These are phyloP conservation scores for Hagleromyces aurorensis DNA, from an alignment of 805 yeast genomes.

Conservation along the genomic window DNA sequence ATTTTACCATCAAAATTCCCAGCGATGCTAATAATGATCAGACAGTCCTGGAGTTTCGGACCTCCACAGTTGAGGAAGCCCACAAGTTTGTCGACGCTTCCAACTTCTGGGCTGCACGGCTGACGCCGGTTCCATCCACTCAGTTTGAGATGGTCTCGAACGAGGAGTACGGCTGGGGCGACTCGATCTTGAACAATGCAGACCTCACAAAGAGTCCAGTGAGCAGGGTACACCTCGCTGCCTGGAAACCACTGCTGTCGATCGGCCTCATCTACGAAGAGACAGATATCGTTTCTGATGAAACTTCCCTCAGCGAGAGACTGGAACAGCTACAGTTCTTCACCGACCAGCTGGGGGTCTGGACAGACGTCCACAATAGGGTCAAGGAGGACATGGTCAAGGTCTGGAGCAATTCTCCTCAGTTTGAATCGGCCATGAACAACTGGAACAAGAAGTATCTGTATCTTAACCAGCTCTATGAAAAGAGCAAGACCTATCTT, in stretches of 20 bases:
- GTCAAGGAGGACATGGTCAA: conserved; percentile 32
- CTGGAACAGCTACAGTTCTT: conserved; percentile 31
- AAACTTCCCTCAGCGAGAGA: conserved; percentile 5
- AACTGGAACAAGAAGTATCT: conserved; percentile 38
- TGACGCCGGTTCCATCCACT: conserved; percentile 66
- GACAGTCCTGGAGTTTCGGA: conserved; percentile 48
- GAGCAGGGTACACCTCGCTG: conserved; percentile 4
- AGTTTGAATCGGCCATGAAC: conserved; percentile 30
- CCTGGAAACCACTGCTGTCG: conserved; percentile 22
- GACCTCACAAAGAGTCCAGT: neutral
- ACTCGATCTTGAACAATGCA: conserved; percentile 10
- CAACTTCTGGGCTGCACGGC: conserved; percentile 86
- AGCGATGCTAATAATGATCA: conserved; percentile 16
- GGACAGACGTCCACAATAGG: conserved; percentile 38
- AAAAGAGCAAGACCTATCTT: conserved; percentile 30
- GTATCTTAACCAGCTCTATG: conserved; percentile 31
- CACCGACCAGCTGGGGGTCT: conserved; percentile 32
- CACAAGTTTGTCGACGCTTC: conserved; percentile 64
- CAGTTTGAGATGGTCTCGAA: conserved; percentile 64
- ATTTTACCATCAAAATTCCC: conserved; percentile 23
- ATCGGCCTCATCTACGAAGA: conserved; percentile 15
- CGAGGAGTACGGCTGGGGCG: conserved; percentile 76
- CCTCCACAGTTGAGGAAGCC: conserved; percentile 62
- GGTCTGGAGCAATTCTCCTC: conserved; percentile 27
- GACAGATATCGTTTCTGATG: conserved; percentile 10